Evolutionary conservation across 140 eudicot species (phyloP).

Genomic region (Bidens hawaiensis): DNA sequence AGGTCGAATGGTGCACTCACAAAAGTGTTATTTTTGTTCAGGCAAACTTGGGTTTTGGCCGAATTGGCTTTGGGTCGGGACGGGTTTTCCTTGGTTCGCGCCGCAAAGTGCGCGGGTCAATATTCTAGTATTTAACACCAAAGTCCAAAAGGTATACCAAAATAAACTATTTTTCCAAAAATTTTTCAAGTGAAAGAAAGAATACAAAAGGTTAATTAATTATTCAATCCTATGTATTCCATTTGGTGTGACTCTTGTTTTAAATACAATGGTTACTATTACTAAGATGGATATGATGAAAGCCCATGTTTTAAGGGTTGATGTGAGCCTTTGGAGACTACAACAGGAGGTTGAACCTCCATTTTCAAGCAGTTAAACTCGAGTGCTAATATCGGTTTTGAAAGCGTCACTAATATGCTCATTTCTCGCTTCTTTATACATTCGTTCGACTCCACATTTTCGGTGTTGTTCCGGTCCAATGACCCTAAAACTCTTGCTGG

Average conservation of each 20-base stretch:
- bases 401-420: conserved; percentile 64
- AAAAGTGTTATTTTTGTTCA: too few relatives aligned
- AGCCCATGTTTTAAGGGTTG: conserved; percentile 8
- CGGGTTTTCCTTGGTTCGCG: too few relatives aligned
- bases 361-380: conserved; percentile 64
- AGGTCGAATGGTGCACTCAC: too few relatives aligned
- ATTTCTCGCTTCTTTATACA: conserved; percentile 38
- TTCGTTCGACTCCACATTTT: conserved; percentile 6
- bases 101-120: too few relatives aligned
- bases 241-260: background rate
- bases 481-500: conserved; percentile 50
- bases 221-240: background rate
- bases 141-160: background rate
- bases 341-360: conserved; percentile 72
- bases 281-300: background rate
- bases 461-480: conserved; percentile 23
- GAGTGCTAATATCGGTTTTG: conserved; percentile 81
- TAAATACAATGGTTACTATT: background rate
- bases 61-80: too few relatives aligned
- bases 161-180: background rate
- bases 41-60: too few relatives aligned
- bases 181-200: background rate
- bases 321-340: conserved; percentile 23
- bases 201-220: background rate
- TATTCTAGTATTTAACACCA: too few relatives aligned